These are phyloP conservation scores for Vachellia pachyceras DNA, from an alignment of 306 rosid genomes.

Conservation along the genomic window DNA sequence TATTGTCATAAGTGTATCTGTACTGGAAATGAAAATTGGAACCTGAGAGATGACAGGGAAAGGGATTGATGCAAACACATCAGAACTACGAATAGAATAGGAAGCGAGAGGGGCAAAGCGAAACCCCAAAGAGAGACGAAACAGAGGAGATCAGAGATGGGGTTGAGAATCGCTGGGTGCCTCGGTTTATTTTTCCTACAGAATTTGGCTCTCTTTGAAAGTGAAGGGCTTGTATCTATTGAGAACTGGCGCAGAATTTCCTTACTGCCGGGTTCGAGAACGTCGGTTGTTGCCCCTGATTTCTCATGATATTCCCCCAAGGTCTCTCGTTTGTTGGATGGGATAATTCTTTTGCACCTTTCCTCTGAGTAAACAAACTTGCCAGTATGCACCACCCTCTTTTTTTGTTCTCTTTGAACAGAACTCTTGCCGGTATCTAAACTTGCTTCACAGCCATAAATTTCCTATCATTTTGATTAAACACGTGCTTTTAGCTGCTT, in stretches of 20 bases:
- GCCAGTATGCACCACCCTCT: not conserved
- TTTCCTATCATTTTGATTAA: too few species aligned
- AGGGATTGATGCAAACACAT: slow-evolving; percentile 58
- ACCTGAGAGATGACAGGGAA: slow-evolving; percentile 69
- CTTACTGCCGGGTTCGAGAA: not conserved
- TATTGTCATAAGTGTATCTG: not conserved
- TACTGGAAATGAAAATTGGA: not conserved
- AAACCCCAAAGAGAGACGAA: slow-evolving; percentile 49
- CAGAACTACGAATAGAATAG: slow-evolving; percentile 42
- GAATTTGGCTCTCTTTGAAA: not conserved
- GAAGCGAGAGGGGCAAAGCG: slow-evolving; percentile 19
- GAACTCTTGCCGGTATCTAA: not conserved
- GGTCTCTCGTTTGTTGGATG: too few species aligned
- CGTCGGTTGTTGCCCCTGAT: slow-evolving; percentile 13
- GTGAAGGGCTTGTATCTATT: not conserved
- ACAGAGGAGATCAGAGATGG: slow-evolving; percentile 30
- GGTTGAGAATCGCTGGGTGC: slow-evolving; percentile 47
- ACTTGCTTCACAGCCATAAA: too few species aligned
- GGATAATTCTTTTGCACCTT: not conserved
- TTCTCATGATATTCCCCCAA: slow-evolving; percentile 4
- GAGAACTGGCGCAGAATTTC: slow-evolving; percentile 30
- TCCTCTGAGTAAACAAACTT: too few species aligned
- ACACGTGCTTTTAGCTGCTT: too few species aligned
- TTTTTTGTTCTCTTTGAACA: not conserved
- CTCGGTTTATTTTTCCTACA: too few species aligned